Conservation (phyloP, 2,329 filamentous ascomycete species). For the Boeremia exigua region DNA sequence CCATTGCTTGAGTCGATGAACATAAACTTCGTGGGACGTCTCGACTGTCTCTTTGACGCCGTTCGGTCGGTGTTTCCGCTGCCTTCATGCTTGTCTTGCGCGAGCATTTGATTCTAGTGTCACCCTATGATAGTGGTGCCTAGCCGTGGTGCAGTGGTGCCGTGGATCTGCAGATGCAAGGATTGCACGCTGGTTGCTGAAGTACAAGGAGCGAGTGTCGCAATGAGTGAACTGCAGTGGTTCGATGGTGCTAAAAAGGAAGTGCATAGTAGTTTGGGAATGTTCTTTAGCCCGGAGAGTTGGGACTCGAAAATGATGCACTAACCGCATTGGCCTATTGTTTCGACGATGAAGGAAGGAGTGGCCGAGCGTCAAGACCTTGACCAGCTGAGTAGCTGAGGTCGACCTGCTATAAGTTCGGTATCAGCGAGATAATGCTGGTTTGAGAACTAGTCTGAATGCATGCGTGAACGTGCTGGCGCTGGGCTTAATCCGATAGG, state of each 20-base stretch:
- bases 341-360: constrained; percentile 21
- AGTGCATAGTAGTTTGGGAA: constrained; percentile 19
- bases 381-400: constrained; percentile 15
- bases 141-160: neutral
- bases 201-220: constrained; percentile 5
- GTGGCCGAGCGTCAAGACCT: constrained; percentile 25
- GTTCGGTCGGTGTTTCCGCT: neutral
- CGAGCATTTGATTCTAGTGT: constrained; percentile 19
- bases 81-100: constrained; percentile 13
- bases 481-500: constrained; percentile 3
- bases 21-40: constrained; percentile 37
- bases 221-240: constrained; percentile 4
- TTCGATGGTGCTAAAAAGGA: constrained; percentile 18
- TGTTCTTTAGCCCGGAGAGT: constrained; percentile 23
- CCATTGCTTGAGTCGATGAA: constrained; percentile 44
- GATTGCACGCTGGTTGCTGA: constrained; percentile 7
- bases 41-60: constrained; percentile 16
- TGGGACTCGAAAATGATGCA: constrained; percentile 5
- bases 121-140: constrained; percentile 1
- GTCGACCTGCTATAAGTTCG: constrained; percentile 13
- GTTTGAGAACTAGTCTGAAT: constrained; percentile 15
- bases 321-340: constrained; percentile 18
- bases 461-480: constrained; percentile 7
- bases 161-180: constrained; percentile 12
- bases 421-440: constrained; percentile 14